Conservation (phyloP, 2,329 filamentous ascomycete genomes). For the Colletotrichum tanaceti region DNA sequence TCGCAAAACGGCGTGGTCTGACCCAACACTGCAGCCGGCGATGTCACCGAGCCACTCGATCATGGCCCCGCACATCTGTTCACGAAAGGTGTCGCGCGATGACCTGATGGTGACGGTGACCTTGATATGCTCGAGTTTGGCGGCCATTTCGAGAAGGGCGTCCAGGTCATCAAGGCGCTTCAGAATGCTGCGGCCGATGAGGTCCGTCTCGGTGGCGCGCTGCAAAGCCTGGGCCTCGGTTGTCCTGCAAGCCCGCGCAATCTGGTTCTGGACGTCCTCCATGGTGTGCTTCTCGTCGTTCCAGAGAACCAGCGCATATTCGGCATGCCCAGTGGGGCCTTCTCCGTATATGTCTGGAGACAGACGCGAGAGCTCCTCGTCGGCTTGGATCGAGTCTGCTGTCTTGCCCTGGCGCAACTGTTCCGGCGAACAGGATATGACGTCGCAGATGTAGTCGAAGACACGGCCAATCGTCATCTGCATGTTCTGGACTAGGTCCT, state of each 20-base stretch:
- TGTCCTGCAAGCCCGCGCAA: slow-evolving; percentile 87
- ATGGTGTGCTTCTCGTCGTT: slow-evolving; percentile 99
- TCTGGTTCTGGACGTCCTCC: slow-evolving; percentile 88
- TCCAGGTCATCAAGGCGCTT: slow-evolving; percentile 79
- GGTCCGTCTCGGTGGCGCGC: slow-evolving; percentile 89
- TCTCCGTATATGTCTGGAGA: slow-evolving; percentile 77
- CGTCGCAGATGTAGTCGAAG: slow-evolving; percentile 96
- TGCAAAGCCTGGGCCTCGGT: slow-evolving; percentile 74
- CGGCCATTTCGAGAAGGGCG: slow-evolving; percentile 80
- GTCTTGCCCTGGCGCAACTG: slow-evolving; percentile 90
- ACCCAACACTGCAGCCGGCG: slow-evolving; percentile 84
- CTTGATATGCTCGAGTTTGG: slow-evolving; percentile 93
- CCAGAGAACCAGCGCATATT: slow-evolving; percentile 91
- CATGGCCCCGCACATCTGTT: slow-evolving; percentile 98
- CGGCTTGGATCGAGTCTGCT: slow-evolving; percentile 79
- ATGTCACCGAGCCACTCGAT: slow-evolving; percentile 97
- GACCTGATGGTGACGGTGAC: slow-evolving; percentile 95
- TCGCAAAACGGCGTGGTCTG: slow-evolving; percentile 82
- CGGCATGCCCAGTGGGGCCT: slow-evolving; percentile 73
- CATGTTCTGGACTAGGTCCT: slow-evolving; percentile 81
- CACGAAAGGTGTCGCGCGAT: slow-evolving; percentile 92
- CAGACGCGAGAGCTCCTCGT: slow-evolving; percentile 84
- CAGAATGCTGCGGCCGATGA: slow-evolving; percentile 86
- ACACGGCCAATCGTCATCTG: slow-evolving; percentile 86
- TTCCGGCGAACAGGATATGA: slow-evolving; percentile 97